Percentiles rank a stretch among this genome's conserved stretches.
Conservation (phyloP, 208 protist genomes). For the Trichomonas gallinae region DNA sequence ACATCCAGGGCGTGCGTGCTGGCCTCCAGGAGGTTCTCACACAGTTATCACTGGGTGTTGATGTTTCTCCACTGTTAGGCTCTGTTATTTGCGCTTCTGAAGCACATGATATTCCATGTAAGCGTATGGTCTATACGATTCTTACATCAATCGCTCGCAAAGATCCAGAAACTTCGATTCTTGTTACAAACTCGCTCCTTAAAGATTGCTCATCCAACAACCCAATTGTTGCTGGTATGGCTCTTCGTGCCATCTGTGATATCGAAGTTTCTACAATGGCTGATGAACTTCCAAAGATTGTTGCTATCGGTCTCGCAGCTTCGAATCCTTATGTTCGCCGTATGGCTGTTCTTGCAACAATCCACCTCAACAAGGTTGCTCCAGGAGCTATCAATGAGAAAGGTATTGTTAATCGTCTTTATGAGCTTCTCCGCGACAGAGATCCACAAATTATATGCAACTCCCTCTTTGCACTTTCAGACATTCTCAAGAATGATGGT, state of each 20-base stretch:
- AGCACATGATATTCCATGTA: conserved; percentile 21
- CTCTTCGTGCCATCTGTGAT: conserved; percentile 3
- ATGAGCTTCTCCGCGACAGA: neutral
- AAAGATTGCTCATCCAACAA: neutral
- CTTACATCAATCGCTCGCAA: neutral
- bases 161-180: neutral
- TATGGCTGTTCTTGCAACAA: neutral
- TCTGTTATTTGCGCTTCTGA: neutral
- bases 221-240: conserved; percentile 18
- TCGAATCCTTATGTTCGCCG: neutral
- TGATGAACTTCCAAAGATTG: neutral
- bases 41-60: neutral
- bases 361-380: neutral
- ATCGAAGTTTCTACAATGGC: neutral
- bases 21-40: neutral
- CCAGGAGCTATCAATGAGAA: neutral
- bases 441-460: conserved; percentile 17
- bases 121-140: conserved; percentile 19
- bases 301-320: neutral
- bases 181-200: neutral
- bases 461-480: neutral
- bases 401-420: neutral
- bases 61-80: neutral
- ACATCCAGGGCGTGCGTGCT: neutral
- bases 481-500: neutral